Evolutionary conservation across 2,329 filamentous ascomycete genomes (phyloP), one percentile per base, ranked within the genome.

Genomic region (Fusarium sp.): DNA sequence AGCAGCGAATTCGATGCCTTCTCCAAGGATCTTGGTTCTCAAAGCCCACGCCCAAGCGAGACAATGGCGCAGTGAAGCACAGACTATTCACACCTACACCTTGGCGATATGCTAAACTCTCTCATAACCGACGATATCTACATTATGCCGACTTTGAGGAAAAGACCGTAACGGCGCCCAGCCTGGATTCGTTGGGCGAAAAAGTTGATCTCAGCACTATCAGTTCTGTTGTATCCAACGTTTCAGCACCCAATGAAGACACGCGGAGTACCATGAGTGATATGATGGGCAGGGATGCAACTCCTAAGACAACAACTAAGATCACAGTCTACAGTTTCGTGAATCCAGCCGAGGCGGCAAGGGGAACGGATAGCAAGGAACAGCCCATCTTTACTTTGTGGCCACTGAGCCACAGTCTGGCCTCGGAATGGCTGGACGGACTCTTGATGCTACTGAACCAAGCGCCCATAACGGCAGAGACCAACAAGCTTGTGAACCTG

Each of bases 401-500:
- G 80, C 95, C 95, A 10, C 85, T 90, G 65, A 93, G 90, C 65
- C 92, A 96, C 79, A 93, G 90, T 72, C 84, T 96, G 52, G 96
- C 96, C 14, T 97, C 94, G 1, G 96, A 99, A 82, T 99, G 96
- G 96, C 87, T 99, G 9, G 96, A 99, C 80, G 96, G 96, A 2
- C 84, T 99, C 72, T 87, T 98, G 62, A 97, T 99, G 94, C 86
- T 99, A 60, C 87, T 99, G 29, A 94, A 97, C 79, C 96, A 99
- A 82, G 90, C 95, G 65, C 96, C 96, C 25, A 98, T 99, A 79
- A 99, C 96, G n/a, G 90, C 94, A 5, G 95, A 98, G 83, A 98
- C 96, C 39, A 95, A 92, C 79, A 97, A 96, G 81, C 84, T 98
- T 69, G 92, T 98, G 59, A 90, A 91, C 61, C 84, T 98, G 76